A percentile compares a stretch with the other conserved stretches of the same genome.
phyloP scores from a whole-genome alignment of 306 rosid genomes.

The Chamaecrista fasciculata region DNA sequence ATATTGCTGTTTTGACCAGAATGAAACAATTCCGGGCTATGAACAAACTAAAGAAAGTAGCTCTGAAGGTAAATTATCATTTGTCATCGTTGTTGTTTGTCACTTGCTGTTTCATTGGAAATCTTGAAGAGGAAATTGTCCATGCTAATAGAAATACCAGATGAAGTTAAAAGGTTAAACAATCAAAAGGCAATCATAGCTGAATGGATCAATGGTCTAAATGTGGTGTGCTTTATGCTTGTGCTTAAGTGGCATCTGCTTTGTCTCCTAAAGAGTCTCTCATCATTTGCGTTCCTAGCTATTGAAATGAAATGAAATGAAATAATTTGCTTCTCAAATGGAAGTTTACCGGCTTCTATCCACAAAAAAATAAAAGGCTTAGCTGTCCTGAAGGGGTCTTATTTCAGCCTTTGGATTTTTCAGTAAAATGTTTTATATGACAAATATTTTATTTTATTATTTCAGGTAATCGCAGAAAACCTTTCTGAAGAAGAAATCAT shows the following conservation, averaged over 20 bases:
- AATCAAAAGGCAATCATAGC: background rate
- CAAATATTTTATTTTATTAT: conserved; percentile 21
- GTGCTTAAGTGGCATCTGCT: conserved; percentile 2
- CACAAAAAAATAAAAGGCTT: background rate
- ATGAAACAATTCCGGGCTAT: conserved; percentile 97
- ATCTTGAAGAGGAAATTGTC: background rate
- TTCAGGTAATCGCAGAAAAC: conserved; percentile 91
- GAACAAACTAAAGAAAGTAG: conserved; percentile 97
- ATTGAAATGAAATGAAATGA: conserved; percentile 4
- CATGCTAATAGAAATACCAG: background rate
- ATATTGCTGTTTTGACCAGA: conserved; percentile 85
- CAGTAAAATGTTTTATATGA: background rate
- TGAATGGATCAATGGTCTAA: conserved; percentile 18
- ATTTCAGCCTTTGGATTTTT: conserved; percentile 15
- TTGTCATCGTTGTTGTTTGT: conserved; percentile 19
- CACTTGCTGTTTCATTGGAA: background rate
- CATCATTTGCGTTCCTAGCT: conserved; percentile 1
- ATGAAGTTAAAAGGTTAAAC: background rate
- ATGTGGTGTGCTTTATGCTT: background rate
- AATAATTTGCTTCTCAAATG: conserved; percentile 1
- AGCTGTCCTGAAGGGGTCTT: background rate
- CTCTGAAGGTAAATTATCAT: conserved; percentile 67
- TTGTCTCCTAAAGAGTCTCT: conserved; percentile 13
- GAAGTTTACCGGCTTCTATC: background rate
- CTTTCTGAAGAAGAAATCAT: conserved; percentile 98